These are phyloP conservation scores for Tephrocybe sp. DNA, from an alignment of 768 basidiomycete genomes.

Conservation along the genomic window DNA sequence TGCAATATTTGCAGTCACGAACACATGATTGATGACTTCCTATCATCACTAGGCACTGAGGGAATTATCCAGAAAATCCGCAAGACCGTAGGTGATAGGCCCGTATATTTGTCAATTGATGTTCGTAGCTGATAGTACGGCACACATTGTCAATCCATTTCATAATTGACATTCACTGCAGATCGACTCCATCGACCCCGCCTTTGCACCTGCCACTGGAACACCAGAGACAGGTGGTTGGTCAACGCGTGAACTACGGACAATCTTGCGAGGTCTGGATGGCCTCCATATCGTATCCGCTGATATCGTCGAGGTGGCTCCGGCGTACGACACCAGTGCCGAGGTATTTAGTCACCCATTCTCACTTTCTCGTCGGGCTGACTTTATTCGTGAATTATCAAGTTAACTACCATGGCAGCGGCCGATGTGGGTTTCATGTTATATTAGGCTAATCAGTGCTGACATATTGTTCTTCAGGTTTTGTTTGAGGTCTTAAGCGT, in stretches of 20 bases:
- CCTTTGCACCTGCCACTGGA: constrained; percentile 81
- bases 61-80: constrained; percentile 83
- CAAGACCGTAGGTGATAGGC: constrained; percentile 69
- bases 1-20: neutral
- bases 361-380: constrained; percentile 3
- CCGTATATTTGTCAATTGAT: constrained; percentile 80
- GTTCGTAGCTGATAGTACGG: constrained; percentile 35
- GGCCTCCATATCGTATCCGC: constrained; percentile 78
- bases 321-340: constrained; percentile 67
- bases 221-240: constrained; percentile 86
- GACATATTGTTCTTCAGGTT: constrained; percentile 39
- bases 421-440: constrained; percentile 33
- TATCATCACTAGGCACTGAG: constrained; percentile 46
- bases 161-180: constrained; percentile 21
- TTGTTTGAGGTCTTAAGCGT: constrained; percentile 75
- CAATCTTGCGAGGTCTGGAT: constrained; percentile 73
- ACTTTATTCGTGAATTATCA: constrained; percentile 7
- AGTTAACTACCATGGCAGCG: constrained; percentile 33
- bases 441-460: neutral
- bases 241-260: constrained; percentile 81
- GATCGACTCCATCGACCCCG: constrained; percentile 82
- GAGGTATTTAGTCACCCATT: constrained; percentile 30
- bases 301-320: constrained; percentile 85
- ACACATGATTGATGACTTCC: neutral
- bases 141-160: neutral